Conservation (phyloP, 2,329 filamentous ascomycete genomes). For the Aspergillaceae sp. region DNA sequence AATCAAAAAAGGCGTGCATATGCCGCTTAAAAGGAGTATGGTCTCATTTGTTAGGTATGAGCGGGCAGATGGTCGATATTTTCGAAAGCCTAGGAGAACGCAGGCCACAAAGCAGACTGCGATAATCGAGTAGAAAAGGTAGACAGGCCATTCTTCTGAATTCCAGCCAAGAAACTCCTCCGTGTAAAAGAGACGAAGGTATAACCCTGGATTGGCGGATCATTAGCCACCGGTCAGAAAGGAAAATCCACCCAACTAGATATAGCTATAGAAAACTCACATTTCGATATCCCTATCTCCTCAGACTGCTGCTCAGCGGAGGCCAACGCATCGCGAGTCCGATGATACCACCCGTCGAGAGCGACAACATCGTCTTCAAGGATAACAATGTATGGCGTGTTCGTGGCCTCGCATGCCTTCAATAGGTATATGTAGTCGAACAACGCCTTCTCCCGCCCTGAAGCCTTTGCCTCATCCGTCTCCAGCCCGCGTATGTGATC, state of each 20-base stretch:
- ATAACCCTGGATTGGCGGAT: constrained; percentile 21
- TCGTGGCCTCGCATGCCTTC: constrained; percentile 30
- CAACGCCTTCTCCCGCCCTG: constrained; percentile 34
- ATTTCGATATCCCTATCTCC: constrained; percentile 15
- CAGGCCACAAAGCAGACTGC: constrained; percentile 5
- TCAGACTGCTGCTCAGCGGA: constrained; percentile 23
- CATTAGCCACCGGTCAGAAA: background rate
- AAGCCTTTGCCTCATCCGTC: constrained; percentile 16
- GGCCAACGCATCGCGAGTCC: constrained; percentile 22
- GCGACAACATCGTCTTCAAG: constrained; percentile 42
- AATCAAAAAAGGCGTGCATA: constrained; percentile 24
- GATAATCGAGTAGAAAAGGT: constrained; percentile 27
- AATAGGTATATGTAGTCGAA: constrained; percentile 39
- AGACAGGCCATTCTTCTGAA: constrained; percentile 32
- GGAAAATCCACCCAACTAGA: no score
- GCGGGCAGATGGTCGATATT: constrained; percentile 2
- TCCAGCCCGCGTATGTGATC: constrained; percentile 29
- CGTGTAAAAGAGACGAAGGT: constrained; percentile 41
- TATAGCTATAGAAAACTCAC: constrained; percentile 4
- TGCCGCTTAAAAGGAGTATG: constrained; percentile 17
- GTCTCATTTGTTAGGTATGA: constrained; percentile 12
- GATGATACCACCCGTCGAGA: constrained; percentile 41
- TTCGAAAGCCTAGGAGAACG: constrained; percentile 6
- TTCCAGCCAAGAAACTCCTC: constrained; percentile 41
- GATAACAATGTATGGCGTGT: constrained; percentile 35